A percentile compares a stretch with the other conserved stretches of the same genome.
phyloP scores from a whole-genome alignment of 2,329 filamentous ascomycete genomes.

The Fusarium siculi region DNA sequence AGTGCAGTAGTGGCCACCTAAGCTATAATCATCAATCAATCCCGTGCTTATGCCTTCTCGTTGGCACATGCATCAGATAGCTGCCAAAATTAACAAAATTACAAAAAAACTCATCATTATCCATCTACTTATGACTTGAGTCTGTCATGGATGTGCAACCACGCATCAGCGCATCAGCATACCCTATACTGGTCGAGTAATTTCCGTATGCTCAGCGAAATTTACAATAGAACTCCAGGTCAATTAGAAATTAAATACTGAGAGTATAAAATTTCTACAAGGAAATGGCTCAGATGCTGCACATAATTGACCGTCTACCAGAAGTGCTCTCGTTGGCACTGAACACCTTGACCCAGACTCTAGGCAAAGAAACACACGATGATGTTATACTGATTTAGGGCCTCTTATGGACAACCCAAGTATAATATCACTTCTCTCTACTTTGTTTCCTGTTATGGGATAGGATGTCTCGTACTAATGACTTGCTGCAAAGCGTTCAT shows the following conservation, averaged over 20 bases:
- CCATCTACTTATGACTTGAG: neutral
- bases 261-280: neutral
- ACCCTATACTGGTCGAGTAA: neutral
- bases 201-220: neutral
- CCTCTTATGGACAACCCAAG: neutral
- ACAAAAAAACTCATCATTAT: neutral
- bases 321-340: too few relatives aligned
- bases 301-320: neutral
- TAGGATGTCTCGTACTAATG: neutral
- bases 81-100: neutral
- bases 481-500: neutral
- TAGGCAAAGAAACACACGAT: neutral
- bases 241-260: neutral
- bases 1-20: too few relatives aligned
- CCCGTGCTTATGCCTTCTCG: neutral
- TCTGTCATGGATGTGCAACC: neutral
- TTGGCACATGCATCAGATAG: neutral
- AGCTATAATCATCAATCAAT: neutral
- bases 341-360: neutral
- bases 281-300: neutral
- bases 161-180: neutral
- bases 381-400: accelerated
- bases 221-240: neutral
- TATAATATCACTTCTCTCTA: neutral
- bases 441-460: neutral